These are phyloP conservation scores for Syzygium malaccense DNA, from an alignment of 441 rosid genomes.

Conservation along the genomic window DNA sequence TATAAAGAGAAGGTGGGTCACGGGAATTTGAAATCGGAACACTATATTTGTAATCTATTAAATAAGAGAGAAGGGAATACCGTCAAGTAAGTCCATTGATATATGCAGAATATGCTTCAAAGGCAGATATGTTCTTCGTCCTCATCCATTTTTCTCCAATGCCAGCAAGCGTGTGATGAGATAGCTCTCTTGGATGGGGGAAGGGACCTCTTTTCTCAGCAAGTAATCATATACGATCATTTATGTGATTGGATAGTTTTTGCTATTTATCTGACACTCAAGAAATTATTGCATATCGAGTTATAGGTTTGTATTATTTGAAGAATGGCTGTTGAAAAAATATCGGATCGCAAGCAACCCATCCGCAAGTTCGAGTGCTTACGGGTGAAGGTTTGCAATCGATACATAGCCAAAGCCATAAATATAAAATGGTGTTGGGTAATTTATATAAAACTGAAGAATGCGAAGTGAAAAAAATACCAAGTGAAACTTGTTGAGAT, in stretches of 20 bases:
- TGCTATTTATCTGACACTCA: background rate
- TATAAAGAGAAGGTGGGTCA: background rate
- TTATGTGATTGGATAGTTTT: background rate
- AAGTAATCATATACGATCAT: background rate
- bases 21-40: background rate
- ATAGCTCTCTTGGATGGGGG: background rate
- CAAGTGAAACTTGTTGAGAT: background rate
- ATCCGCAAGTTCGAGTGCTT: background rate
- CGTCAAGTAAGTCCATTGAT: background rate
- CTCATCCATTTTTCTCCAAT: background rate
- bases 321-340: background rate
- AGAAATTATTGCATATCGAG: background rate
- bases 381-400: background rate
- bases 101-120: background rate
- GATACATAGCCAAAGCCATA: background rate
- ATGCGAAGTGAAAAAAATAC: background rate
- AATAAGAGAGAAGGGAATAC: background rate
- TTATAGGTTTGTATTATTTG: background rate
- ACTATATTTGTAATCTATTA: background rate
- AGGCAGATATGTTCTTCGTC: background rate
- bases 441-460: background rate
- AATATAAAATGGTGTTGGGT: background rate
- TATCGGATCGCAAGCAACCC: background rate
- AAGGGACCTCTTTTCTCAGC: background rate
- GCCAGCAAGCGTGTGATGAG: background rate